These are phyloP conservation scores for Gymnopilus dilepis DNA, from an alignment of 768 basidiomycete species.

Conservation along the genomic window DNA sequence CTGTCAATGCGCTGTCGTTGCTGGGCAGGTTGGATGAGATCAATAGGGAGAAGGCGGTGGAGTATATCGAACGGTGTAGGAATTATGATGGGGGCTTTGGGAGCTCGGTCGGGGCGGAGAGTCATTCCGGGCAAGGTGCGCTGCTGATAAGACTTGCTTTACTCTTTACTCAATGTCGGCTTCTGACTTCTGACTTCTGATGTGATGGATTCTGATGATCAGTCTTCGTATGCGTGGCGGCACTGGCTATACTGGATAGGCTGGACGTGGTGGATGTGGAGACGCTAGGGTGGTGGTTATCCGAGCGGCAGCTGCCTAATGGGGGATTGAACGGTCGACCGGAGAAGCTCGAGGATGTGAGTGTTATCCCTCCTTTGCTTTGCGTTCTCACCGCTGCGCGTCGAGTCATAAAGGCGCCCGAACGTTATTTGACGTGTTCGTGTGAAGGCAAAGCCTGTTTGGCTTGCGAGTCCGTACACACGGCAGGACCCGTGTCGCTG, in stretches of 20 bases:
- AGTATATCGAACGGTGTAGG: slow-evolving; percentile 75
- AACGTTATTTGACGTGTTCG: not conserved
- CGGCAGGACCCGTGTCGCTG: not conserved
- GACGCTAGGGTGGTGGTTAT: slow-evolving; percentile 91
- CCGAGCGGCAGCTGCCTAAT: slow-evolving; percentile 90
- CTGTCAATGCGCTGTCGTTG: slow-evolving; percentile 81
- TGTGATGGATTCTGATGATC: not conserved
- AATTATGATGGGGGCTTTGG: slow-evolving; percentile 99
- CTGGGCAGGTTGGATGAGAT: slow-evolving; percentile 76
- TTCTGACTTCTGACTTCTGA: not conserved
- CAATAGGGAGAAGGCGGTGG: slow-evolving; percentile 68
- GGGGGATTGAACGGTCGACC: slow-evolving; percentile 98
- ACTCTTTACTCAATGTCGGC: not conserved
- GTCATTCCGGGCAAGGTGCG: slow-evolving; percentile 89
- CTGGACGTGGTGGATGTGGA: slow-evolving; percentile 80
- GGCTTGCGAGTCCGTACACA: not conserved
- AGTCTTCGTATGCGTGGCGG: slow-evolving; percentile 92
- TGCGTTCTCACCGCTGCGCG: not conserved
- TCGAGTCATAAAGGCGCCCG: not conserved
- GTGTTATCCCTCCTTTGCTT: slow-evolving; percentile 29
- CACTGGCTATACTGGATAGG: slow-evolving; percentile 85
- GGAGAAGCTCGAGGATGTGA: slow-evolving; percentile 94
- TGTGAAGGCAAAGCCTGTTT: not conserved
- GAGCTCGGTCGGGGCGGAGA: slow-evolving; percentile 82
- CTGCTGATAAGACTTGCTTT: slow-evolving; percentile 12